phyloP scores from a whole-genome alignment of 305 asterid species.

The Petunia hybrid region DNA sequence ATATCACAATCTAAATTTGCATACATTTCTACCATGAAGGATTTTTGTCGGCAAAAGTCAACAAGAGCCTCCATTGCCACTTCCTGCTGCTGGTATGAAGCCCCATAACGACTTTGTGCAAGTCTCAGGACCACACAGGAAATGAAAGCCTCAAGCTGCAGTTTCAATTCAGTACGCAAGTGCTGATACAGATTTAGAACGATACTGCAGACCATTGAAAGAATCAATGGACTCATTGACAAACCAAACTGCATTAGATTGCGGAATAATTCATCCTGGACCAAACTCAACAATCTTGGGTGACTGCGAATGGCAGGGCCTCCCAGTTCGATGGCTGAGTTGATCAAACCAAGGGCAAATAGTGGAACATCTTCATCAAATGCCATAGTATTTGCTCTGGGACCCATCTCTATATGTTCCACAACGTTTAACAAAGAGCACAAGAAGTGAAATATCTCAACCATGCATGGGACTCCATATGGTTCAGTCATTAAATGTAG shows the following conservation, averaged over 20 bases:
- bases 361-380: conserved; percentile 98
- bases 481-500: conserved; percentile 89
- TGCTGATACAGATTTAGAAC: conserved; percentile 89
- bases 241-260: conserved; percentile 96
- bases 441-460: conserved; percentile 92
- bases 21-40: conserved; percentile 96
- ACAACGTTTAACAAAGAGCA: conserved; percentile 90
- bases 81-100: conserved; percentile 98
- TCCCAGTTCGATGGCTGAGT: conserved; percentile 91
- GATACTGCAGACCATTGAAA: conserved; percentile 94
- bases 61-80: conserved; percentile 97
- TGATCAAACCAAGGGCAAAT: conserved; percentile 90
- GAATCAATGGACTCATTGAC: conserved; percentile 90
- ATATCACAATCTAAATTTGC: conserved; percentile 96
- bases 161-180: conserved; percentile 86
- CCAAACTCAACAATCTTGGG: conserved; percentile 88
- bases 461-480: conserved; percentile 97
- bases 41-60: conserved; percentile 95
- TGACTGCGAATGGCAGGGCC: conserved; percentile 78
- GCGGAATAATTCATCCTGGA: conserved; percentile 91
- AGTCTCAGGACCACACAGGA: conserved; percentile 96
- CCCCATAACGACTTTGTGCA: conserved; percentile 90
- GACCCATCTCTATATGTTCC: conserved; percentile 79
- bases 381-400: conserved; percentile 78
- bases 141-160: conserved; percentile 98